Evolutionary conservation across 2,329 filamentous ascomycete species (phyloP).

Genomic region (Elsinoe arachidis): DNA sequence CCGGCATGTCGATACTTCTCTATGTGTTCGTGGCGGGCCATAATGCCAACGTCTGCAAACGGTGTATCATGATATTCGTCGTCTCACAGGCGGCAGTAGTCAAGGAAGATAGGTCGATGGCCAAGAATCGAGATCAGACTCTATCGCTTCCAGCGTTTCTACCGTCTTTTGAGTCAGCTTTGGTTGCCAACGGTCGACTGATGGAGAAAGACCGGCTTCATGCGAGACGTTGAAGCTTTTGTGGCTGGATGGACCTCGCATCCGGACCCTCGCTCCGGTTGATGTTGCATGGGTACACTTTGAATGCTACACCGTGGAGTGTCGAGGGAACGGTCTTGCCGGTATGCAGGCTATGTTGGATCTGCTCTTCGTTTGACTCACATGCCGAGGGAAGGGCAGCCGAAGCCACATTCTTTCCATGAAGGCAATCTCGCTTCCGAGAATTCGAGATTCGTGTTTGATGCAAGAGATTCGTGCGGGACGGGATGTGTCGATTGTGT

Average conservation of each 20-base stretch:
- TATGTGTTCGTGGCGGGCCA: neutral
- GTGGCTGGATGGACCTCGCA: neutral
- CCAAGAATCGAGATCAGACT: slow-evolving; percentile 2
- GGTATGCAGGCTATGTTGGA: too few relatives aligned
- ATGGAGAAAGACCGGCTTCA: neutral
- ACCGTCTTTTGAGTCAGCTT: neutral
- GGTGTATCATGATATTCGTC: neutral
- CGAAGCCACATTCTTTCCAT: too few relatives aligned
- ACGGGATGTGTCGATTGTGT: too few relatives aligned
- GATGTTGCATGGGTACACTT: neutral
- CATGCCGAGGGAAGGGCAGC: too few relatives aligned
- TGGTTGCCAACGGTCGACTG: slow-evolving; percentile 3
- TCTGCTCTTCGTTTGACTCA: too few relatives aligned
- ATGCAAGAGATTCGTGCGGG: too few relatives aligned
- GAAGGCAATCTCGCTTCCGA: too few relatives aligned
- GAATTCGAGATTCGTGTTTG: too few relatives aligned
- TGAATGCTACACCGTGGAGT: too few relatives aligned
- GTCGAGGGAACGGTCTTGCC: too few relatives aligned
- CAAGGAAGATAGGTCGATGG: neutral
- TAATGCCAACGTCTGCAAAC: slow-evolving; percentile 1
- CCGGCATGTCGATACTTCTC: neutral
- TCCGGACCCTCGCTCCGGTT: neutral
- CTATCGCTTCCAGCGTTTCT: neutral
- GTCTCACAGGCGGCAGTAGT: neutral
- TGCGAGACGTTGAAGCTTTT: neutral